Base-by-base conservation (phyloP, 371 early-diverging fungal genomes). In the Apophysomyces variabilis region DNA sequence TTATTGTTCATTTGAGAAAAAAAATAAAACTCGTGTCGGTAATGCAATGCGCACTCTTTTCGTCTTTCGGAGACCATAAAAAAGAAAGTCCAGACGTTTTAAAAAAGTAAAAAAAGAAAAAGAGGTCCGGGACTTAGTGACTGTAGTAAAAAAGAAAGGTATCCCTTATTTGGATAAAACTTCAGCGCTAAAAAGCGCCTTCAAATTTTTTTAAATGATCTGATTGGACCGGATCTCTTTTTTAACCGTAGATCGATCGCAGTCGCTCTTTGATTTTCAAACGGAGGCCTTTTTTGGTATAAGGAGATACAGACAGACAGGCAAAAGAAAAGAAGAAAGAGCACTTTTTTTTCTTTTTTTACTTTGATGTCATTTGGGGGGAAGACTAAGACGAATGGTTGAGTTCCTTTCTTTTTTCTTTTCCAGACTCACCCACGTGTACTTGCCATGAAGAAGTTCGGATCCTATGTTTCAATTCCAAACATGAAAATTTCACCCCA, bases 401-500 rank as follows among this genome's bases (percentile, higher is more conserved):
- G 32, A 26, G 3, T 26, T 26, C 32, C 32, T 26, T 26, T 3
- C 18, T 50, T 32, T 26, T 26, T 21, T 26, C 21, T 9, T 50
- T 50, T 50, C 54, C 21, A 50, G 21, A 50, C 21, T 50, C 21
- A 21, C 54, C 54, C 54, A 50, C 54, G 54, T 50, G 54, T 50
- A 16, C 16, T 14, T 18, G 21, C 21, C 32, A 50, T 50, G 16
- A 50, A 50, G 1, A 50, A 50, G 2, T 21, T 26, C 21, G 54
- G 54, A 50, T 50, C 21, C 21, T 50, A 9, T 50, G 16, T 50
- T 7, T 21, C 8, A 21, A 26, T 26, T 26, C 26, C 26, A 26
- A 26, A 26, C 32, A 26, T 26, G 32, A 26, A 26, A 26, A 26
- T 26, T 26, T 26, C 32, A 26, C 32, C 32, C 32, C 32, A 26